phyloP scores from a whole-genome alignment of 2,329 filamentous ascomycete genomes.

The Endoconidiophora polonica region DNA sequence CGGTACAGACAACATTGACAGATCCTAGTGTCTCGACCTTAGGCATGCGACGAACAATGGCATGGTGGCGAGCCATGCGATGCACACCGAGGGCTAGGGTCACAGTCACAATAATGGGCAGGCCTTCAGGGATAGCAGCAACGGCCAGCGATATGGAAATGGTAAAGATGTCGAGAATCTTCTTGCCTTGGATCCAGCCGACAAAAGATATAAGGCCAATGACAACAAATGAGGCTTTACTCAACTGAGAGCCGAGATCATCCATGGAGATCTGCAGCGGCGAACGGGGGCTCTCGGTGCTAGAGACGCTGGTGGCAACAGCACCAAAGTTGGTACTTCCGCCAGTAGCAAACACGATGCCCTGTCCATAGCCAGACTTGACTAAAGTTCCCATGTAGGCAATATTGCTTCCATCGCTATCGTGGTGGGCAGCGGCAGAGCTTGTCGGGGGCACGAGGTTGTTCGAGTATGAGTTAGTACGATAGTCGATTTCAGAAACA shows the following conservation, averaged over 20 bases:
- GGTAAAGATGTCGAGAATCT: slow-evolving; percentile 85
- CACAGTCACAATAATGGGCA: slow-evolving; percentile 96
- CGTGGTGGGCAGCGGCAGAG: slow-evolving; percentile 18
- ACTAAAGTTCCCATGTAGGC: slow-evolving; percentile 97
- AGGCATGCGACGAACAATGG: slow-evolving; percentile 87
- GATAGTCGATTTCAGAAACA: slow-evolving; percentile 39
- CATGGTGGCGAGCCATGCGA: slow-evolving; percentile 87
- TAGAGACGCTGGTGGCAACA: slow-evolving; percentile 83
- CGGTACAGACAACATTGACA: slow-evolving; percentile 98
- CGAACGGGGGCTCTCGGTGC: slow-evolving; percentile 88
- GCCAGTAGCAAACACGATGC: slow-evolving; percentile 92
- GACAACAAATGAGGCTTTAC: slow-evolving; percentile 89
- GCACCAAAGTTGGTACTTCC: slow-evolving; percentile 88
- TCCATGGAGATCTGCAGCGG: slow-evolving; percentile 95
- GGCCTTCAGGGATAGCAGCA: slow-evolving; percentile 84
- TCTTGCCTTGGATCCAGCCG: slow-evolving; percentile 77
- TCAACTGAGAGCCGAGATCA: slow-evolving; percentile 85
- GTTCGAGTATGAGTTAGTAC: neutral
- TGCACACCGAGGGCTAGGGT: slow-evolving; percentile 88
- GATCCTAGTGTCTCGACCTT: slow-evolving; percentile 95
- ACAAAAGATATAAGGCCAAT: slow-evolving; percentile 87
- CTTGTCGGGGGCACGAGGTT: slow-evolving; percentile 12
- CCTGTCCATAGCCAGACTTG: slow-evolving; percentile 85
- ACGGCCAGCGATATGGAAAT: slow-evolving; percentile 95
- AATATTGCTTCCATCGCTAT: slow-evolving; percentile 68